Evolutionary conservation across 2,329 filamentous ascomycete genomes (phyloP), one percentile per base, ranked within the genome.

Genomic region (Colletotrichum shisoi): DNA sequence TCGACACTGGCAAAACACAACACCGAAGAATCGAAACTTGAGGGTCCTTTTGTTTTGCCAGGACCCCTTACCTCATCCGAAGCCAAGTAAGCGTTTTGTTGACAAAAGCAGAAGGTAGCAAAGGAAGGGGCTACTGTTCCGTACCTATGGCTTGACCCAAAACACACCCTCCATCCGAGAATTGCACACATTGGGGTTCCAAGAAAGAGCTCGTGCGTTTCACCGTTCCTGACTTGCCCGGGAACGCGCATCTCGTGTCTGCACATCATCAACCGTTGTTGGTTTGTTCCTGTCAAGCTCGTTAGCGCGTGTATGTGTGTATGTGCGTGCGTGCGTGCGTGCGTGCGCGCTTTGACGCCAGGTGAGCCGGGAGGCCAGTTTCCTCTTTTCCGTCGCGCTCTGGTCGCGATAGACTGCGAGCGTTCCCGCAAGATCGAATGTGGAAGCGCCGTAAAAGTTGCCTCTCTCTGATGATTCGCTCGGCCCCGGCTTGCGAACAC

Each of bases 281-380:
- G 15, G 45, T 42, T 12, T 21, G 34, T 46, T 56, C n/a, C 57
- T 65, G 49, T 65, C 57, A 65, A 65, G 7, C 12, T 34, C 17
- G 31, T 24, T 24, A 57, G 51, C n/a, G 19, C 37, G n/a, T 19
- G 3, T 9, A 7, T 31, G 8, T 34, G 31, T 34, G 31, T 34
- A 8, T 34, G 31, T 34, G 51, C 31, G 8, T 34, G 31, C 9
- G 31, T 34, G 31, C 9, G 31, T 34, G 9, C 48, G 51, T 17
- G 19, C 44, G n/a, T 19, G 3, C 6, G 7, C 44, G 46, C 63
- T 63, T 54, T 57, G 63, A 54, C 53, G 19, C 45, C 13, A 45
- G 45, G 31, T 31, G 46, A 53, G 21, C 37, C 58, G 44, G 37
- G n/a, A 17, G 31, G 52, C 39, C 42, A 46, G 62, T 37, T 49